Conservation (phyloP, 2,329 filamentous ascomycete genomes). For the Rutstroemia sp. region DNA sequence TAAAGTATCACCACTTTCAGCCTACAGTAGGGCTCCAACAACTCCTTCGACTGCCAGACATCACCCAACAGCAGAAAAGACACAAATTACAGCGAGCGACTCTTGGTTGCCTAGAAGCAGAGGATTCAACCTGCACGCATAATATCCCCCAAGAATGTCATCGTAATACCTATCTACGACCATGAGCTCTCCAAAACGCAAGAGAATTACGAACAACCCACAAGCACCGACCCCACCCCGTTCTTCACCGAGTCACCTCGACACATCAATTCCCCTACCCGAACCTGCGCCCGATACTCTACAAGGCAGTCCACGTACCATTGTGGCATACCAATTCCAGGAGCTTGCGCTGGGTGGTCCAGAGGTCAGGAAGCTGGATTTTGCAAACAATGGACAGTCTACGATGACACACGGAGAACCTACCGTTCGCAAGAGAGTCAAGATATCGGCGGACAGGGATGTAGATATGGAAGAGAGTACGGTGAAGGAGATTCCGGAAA, state of each 20-base stretch:
- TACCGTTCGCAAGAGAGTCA: conserved; percentile 21
- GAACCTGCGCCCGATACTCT: conserved; percentile 3
- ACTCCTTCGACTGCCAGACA: too few species aligned
- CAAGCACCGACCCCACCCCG: conserved; percentile 6
- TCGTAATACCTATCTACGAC: background rate
- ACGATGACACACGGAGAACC: conserved; percentile 11
- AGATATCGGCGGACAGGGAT: conserved; percentile 10
- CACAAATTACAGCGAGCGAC: too few species aligned
- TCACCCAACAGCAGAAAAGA: too few species aligned
- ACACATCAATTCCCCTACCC: conserved; percentile 6
- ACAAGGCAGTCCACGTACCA: conserved; percentile 23
- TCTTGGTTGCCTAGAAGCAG: background rate
- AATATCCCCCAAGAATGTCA: conserved; percentile 4
- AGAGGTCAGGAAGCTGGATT: conserved; percentile 17
- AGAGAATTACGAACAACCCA: conserved; percentile 7
- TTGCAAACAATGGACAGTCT: conserved; percentile 8
- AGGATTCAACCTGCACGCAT: background rate
- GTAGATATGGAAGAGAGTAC: conserved; percentile 10
- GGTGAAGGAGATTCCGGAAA: conserved; percentile 9
- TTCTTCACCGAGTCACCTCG: conserved; percentile 5
- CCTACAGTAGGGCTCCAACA: too few species aligned
- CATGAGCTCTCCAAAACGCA: conserved; percentile 15
- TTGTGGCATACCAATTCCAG: conserved; percentile 27
- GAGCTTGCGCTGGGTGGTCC: conserved; percentile 21
- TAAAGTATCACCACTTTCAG: too few species aligned